Evolutionary conservation across 208 protist species (phyloP), one percentile per base, ranked within the genome.

Genomic region (Lotmaria passim): DNA sequence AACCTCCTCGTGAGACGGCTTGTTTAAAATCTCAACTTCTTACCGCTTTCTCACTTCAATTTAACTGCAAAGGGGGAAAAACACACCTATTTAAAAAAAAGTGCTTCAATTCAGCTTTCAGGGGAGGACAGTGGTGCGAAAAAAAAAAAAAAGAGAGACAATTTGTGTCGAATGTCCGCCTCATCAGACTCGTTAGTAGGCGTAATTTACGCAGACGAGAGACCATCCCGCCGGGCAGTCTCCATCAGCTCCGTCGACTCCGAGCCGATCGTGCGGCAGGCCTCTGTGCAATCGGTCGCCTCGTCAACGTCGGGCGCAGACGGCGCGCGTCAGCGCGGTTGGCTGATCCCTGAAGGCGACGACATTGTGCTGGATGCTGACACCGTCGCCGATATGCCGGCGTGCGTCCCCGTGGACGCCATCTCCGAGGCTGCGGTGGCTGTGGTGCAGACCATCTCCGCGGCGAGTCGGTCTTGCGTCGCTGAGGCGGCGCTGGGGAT

Each of bases 231-330:
- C 23, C 61, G 74, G 12, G 55, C 65, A 14, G 82, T 93, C 14
- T 94, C 88, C n/a, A 83, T 96, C 60, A 94, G 88, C 71, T 96
- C 91, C 23, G 78, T 83, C 1, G 91, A 96, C 69, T 93, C 88
- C 1, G 87, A 96, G 48, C 88, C 88, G 0, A 77, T 96, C 14
- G 43, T 47, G 38, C 71, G 63, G 17, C 62, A 24, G n/a, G 73
- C 75, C 19, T 79, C 62, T 11, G 51, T 53, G 26, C 43, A 38
- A 0, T 73, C 73, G n/a, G 78, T 43, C 0, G 55, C 36, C 19
- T 64, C 52, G 52, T 71, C 56, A 2, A 19, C 19, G 2, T 81
- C 72, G 8, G 36, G 50, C 21, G 23, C 5, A 3, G 44, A 47
- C n/a, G 44, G 12, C 14, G 52, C 19, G 33, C 23, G 11, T 12